Evolutionary conservation across 306 rosid genomes (phyloP).

Genomic region (Delonix regia): DNA sequence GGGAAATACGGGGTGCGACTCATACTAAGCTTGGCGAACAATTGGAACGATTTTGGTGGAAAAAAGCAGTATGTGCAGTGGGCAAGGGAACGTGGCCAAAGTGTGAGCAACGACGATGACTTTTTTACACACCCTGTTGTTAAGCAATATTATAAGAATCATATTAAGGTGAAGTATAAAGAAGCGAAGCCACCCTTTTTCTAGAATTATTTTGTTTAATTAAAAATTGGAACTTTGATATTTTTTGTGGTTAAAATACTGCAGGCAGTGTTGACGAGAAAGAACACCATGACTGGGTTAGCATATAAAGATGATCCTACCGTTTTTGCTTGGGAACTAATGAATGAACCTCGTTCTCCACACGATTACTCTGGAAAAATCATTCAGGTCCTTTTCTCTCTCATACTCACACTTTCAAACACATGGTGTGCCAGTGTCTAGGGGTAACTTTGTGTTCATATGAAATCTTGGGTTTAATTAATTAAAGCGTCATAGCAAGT

Average conservation of each 20-base stretch:
- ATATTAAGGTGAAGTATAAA: slow-evolving; percentile 27
- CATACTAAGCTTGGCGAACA: slow-evolving; percentile 39
- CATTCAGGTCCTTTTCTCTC: slow-evolving; percentile 42
- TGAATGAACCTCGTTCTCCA: slow-evolving; percentile 50
- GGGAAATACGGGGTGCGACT: slow-evolving; percentile 26
- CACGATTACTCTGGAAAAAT: slow-evolving; percentile 27
- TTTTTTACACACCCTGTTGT: slow-evolving; percentile 32
- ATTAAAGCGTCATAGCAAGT: not conserved
- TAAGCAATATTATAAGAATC: slow-evolving; percentile 39
- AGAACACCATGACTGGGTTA: slow-evolving; percentile 40
- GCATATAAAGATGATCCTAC: slow-evolving; percentile 45
- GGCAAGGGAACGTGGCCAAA: slow-evolving; percentile 37
- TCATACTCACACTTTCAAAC: not conserved
- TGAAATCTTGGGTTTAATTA: not conserved
- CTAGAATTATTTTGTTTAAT: too few relatives aligned
- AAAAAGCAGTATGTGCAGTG: slow-evolving; percentile 37
- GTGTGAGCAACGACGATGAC: slow-evolving; percentile 32
- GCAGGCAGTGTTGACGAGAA: slow-evolving; percentile 49
- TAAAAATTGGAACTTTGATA: too few relatives aligned
- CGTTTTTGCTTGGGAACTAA: slow-evolving; percentile 53
- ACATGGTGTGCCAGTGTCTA: not conserved
- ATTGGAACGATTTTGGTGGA: slow-evolving; percentile 38
- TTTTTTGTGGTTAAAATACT: not conserved
- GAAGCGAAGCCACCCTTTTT: too few relatives aligned
- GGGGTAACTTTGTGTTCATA: not conserved